A percentile compares a stretch with the other conserved stretches of the same genome.
phyloP scores from a whole-genome alignment of 331 rosid species.

The Malus hybrid region DNA sequence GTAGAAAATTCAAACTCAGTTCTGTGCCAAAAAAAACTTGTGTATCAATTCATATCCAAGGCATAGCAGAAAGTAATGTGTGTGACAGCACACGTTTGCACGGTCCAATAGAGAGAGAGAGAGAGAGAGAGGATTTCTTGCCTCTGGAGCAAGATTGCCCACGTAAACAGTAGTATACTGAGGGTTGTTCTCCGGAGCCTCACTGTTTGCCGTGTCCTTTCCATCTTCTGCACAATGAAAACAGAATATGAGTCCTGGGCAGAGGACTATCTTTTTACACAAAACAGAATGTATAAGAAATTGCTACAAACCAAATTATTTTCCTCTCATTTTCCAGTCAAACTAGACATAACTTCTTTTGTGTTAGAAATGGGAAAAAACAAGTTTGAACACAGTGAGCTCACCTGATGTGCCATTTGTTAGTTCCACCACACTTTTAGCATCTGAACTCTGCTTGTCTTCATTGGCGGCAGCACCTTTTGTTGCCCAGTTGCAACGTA shows the following conservation, averaged over 20 bases:
- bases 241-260: conserved; percentile 3
- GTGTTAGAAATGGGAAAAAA: not conserved
- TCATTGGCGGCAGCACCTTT: conserved; percentile 82
- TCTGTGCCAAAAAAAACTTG: not conserved
- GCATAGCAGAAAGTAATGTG: not conserved
- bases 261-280: not conserved
- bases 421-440: conserved; percentile 80
- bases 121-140: conserved; percentile 13
- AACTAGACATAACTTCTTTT: not conserved
- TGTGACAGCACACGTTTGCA: not conserved
- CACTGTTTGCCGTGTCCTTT: conserved; percentile 60
- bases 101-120: not conserved
- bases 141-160: conserved; percentile 95
- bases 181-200: conserved; percentile 90
- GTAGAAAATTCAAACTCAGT: not conserved
- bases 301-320: not conserved
- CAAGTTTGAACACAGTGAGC: conserved; percentile 9
- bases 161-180: conserved; percentile 95
- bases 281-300: not conserved
- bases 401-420: conserved; percentile 92
- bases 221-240: conserved; percentile 67
- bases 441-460: conserved; percentile 72
- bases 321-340: not conserved
- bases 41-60: not conserved
- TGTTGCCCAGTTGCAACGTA: conserved; percentile 99